Evolutionary conservation across 306 rosid species (phyloP).

Genomic region (Prunus persica): DNA sequence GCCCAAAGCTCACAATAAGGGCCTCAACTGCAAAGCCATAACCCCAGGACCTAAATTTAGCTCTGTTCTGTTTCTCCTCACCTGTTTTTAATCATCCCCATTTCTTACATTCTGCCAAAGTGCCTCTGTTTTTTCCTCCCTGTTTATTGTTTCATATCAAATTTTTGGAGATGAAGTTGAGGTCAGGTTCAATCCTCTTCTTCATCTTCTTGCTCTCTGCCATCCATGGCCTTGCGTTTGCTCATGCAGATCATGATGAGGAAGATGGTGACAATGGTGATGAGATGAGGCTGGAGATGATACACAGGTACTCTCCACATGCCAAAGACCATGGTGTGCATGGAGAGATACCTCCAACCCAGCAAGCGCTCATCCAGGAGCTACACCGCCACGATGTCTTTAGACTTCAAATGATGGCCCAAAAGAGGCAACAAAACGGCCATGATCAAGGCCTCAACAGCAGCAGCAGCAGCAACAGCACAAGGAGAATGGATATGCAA

Average conservation of each 20-base stretch:
- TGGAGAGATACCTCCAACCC: not conserved
- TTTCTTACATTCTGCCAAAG: no score
- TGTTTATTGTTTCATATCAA: not conserved
- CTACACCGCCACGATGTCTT: constrained; percentile 34
- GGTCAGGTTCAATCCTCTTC: constrained; percentile 9
- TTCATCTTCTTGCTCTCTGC: constrained; percentile 29
- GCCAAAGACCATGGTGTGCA: not conserved
- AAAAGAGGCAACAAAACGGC: not conserved
- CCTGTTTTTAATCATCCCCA: not conserved
- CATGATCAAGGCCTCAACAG: not conserved
- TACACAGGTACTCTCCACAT: constrained; percentile 44
- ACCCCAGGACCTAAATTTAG: not conserved
- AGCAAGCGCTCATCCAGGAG: constrained; percentile 22
- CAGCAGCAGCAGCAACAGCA: not conserved
- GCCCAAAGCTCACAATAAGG: not conserved
- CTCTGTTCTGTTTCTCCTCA: not conserved
- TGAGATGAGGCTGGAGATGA: constrained; percentile 38
- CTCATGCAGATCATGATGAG: not conserved
- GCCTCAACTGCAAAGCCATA: not conserved
- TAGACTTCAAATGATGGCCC: constrained; percentile 27
- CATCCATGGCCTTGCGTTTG: constrained; percentile 11
- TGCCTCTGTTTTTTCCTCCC: not conserved
- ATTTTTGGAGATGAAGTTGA: not conserved
- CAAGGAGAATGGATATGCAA: constrained; percentile 18
- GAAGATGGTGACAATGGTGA: not conserved